These are phyloP conservation scores for Pichia terricola DNA, from an alignment of 1,139 yeast species.

Conservation along the genomic window DNA sequence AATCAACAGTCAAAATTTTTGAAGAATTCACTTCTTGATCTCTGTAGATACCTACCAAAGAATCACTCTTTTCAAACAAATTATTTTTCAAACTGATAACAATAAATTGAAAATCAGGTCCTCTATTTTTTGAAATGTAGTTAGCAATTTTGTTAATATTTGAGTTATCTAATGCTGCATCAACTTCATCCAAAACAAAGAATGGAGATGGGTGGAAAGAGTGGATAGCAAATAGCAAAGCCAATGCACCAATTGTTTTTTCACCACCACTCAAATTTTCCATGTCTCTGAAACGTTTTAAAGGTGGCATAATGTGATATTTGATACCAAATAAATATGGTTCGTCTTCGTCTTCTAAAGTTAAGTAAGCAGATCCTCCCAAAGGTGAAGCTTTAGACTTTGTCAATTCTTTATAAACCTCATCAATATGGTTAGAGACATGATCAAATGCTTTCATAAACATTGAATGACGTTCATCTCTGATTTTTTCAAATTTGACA, in stretches of 20 bases:
- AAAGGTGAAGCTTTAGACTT: constrained; percentile 55
- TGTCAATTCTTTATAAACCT: constrained; percentile 82
- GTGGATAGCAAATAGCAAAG: constrained; percentile 83
- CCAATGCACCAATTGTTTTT: constrained; percentile 92
- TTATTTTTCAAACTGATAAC: constrained; percentile 88
- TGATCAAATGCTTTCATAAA: constrained; percentile 73
- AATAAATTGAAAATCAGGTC: constrained; percentile 79
- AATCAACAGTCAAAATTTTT: constrained; percentile 63
- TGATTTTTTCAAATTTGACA: constrained; percentile 51
- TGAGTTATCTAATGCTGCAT: constrained; percentile 89
- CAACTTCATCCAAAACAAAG: constrained; percentile 92
- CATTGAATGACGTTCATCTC: constrained; percentile 45
- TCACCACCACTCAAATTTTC: constrained; percentile 94
- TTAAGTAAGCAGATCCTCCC: constrained; percentile 89
- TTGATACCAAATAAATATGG: constrained; percentile 78
- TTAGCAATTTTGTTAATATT: constrained; percentile 81
- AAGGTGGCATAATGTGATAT: constrained; percentile 95
- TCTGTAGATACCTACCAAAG: constrained; percentile 87
- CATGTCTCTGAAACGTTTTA: constrained; percentile 90
- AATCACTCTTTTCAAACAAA: constrained; percentile 74
- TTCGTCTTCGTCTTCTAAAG: constrained; percentile 82
- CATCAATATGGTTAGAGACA: constrained; percentile 63
- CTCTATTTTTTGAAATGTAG: constrained; percentile 69
- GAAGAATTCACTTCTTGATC: constrained; percentile 75
- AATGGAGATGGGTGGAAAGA: constrained; percentile 91